Conservation (phyloP, 805 yeast genomes). For the Brettanomyces anomalus region DNA sequence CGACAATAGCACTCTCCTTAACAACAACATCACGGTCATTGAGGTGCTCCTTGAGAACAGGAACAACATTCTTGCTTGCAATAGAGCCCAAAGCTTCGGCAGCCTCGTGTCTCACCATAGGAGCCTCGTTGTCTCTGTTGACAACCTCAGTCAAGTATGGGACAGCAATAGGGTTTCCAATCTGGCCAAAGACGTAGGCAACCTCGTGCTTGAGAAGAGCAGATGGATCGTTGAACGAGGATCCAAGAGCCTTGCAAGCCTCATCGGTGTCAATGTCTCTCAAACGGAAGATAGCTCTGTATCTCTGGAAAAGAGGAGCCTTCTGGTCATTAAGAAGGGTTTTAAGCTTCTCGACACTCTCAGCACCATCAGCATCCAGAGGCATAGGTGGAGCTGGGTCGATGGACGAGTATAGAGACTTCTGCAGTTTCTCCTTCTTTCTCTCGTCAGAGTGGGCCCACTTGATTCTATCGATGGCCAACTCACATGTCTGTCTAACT, state of each 20-base stretch:
- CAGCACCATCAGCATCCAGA: slow-evolving; percentile 32
- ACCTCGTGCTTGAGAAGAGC: slow-evolving; percentile 97
- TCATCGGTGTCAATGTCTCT: slow-evolving; percentile 92
- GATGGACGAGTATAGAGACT: slow-evolving; percentile 73
- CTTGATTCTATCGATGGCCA: slow-evolving; percentile 88
- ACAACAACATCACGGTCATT: slow-evolving; percentile 83
- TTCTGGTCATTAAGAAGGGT: slow-evolving; percentile 64
- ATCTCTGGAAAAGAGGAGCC: slow-evolving; percentile 81
- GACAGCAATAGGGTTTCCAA: slow-evolving; percentile 87
- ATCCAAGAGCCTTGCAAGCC: slow-evolving; percentile 85
- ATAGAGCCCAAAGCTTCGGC: slow-evolving; percentile 98
- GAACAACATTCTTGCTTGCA: slow-evolving; percentile 92
- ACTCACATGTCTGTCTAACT: slow-evolving; percentile 94
- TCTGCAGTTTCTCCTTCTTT: slow-evolving; percentile 61
- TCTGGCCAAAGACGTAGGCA: slow-evolving; percentile 96
- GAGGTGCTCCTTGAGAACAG: slow-evolving; percentile 71
- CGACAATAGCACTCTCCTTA: slow-evolving; percentile 94
- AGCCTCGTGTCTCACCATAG: slow-evolving; percentile 99
- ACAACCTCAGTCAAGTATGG: slow-evolving; percentile 80
- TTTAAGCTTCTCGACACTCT: slow-evolving; percentile 59
- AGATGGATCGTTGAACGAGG: slow-evolving; percentile 83
- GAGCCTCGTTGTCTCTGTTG: slow-evolving; percentile 72
- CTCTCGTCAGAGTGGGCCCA: slow-evolving; percentile 76
- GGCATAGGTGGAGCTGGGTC: slow-evolving; percentile 99
- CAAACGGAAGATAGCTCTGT: slow-evolving; percentile 96